phyloP scores from a whole-genome alignment of 164 flowering plant species.

The Umbilicus rupestris region DNA sequence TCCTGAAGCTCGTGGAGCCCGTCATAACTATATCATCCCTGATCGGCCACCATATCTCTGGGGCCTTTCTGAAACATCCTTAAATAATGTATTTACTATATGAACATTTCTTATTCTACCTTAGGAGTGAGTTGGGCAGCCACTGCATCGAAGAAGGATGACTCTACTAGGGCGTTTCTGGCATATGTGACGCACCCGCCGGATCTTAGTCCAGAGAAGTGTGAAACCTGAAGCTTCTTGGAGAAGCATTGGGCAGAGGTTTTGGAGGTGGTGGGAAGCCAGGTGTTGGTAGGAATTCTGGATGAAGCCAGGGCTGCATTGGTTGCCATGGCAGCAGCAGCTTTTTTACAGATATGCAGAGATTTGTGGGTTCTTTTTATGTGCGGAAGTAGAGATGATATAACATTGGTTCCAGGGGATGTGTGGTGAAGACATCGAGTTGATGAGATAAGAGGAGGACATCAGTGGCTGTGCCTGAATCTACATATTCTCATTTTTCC shows the following conservation, averaged over 20 bases:
- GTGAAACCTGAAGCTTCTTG: slow-evolving; percentile 67
- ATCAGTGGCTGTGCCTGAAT: slow-evolving; percentile 3
- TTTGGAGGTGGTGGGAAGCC: slow-evolving; percentile 42
- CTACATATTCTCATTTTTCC: slow-evolving; percentile 1
- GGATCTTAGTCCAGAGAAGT: slow-evolving; percentile 69
- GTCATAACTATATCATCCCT: not conserved
- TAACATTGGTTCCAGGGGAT: not conserved
- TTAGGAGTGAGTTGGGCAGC: slow-evolving; percentile 64
- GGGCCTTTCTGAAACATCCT: no score
- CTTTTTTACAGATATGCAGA: slow-evolving; percentile 13
- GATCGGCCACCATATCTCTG: no score
- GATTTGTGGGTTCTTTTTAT: slow-evolving; percentile 2
- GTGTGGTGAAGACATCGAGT: slow-evolving; percentile 4
- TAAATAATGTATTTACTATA: no score
- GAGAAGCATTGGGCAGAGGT: slow-evolving; percentile 49
- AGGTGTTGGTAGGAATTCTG: slow-evolving; percentile 55
- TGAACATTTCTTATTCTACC: slow-evolving; percentile 22
- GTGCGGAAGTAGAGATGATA: not conserved
- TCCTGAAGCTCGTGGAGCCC: not conserved
- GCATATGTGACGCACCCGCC: slow-evolving; percentile 37
- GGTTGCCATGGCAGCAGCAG: slow-evolving; percentile 85
- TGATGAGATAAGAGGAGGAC: slow-evolving; percentile 8
- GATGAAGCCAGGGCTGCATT: slow-evolving; percentile 90
- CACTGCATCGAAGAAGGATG: slow-evolving; percentile 63
- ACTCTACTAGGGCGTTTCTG: slow-evolving; percentile 39